Conservation (phyloP, 1,139 yeast genomes). For the Candida neerlandica region DNA sequence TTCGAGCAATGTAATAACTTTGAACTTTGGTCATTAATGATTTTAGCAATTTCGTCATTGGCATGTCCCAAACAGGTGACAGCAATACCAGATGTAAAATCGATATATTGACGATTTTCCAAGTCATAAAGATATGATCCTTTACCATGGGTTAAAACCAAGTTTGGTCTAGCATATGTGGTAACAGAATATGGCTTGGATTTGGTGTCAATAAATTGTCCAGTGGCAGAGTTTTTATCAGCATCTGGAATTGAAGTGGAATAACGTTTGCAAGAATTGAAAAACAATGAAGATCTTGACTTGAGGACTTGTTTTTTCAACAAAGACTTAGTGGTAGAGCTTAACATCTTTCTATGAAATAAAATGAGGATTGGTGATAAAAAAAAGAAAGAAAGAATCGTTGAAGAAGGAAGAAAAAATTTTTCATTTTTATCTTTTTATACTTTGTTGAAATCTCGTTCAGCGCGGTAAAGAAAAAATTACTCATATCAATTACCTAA, state of each 20-base stretch:
- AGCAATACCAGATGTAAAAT: conserved; percentile 94
- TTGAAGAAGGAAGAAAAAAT: not conserved
- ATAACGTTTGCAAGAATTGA: not conserved
- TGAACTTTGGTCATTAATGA: conserved; percentile 69
- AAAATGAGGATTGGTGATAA: not conserved
- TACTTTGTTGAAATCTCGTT: not conserved
- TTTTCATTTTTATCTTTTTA: not conserved
- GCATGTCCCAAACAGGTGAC: conserved; percentile 94
- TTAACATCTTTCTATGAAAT: not conserved
- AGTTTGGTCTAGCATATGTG: conserved; percentile 78
- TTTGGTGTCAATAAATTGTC: conserved; percentile 36
- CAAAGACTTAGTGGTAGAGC: not conserved
- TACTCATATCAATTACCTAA: conserved; percentile 1
- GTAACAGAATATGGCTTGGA: conserved; percentile 69
- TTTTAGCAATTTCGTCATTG: conserved; percentile 68
- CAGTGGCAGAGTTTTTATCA: conserved; percentile 27
- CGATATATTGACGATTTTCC: conserved; percentile 77
- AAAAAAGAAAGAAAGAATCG: not conserved
- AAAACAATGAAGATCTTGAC: not conserved
- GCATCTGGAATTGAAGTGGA: conserved; percentile 18
- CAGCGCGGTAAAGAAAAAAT: not conserved
- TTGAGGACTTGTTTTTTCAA: not conserved
- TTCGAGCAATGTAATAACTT: conserved; percentile 84
- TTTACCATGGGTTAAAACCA: conserved; percentile 70
- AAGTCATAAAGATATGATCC: conserved; percentile 78